Percentiles rank a stretch among this genome's conserved stretches.
These are phyloP conservation scores for Hamigera avellanea DNA, from an alignment of 495 filamentous ascomycete species.

Conservation along the genomic window DNA sequence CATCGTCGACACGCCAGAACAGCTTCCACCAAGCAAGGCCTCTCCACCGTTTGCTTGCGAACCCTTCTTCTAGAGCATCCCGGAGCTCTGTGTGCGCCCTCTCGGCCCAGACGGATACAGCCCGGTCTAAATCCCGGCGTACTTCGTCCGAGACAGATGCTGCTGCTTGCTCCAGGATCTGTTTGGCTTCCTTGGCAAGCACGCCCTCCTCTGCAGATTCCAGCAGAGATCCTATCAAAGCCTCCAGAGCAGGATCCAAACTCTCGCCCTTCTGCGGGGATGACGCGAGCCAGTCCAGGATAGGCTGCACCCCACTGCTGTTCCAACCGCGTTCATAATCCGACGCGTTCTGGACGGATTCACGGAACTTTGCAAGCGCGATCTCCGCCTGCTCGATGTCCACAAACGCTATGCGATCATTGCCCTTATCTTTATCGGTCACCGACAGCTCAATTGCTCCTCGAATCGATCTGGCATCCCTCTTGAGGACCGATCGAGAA, in stretches of 20 bases:
- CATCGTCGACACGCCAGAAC: constrained; percentile 88
- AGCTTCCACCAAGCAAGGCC: constrained; percentile 88
- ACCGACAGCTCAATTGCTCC: constrained; percentile 43
- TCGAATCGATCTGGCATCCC: constrained; percentile 34
- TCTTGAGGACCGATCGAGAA: constrained; percentile 21
- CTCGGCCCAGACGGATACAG: constrained; percentile 63
- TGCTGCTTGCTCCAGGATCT: constrained; percentile 19
- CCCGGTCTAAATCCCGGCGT: constrained; percentile 38
- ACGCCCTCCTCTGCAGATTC: constrained; percentile 45
- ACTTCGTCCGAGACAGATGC: constrained; percentile 28
- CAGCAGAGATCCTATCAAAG: constrained; percentile 56
- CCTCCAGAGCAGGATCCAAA: constrained; percentile 50
- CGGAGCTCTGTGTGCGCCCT: constrained; percentile 73
- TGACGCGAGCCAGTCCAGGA: constrained; percentile 57
- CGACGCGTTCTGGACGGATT: constrained; percentile 53
- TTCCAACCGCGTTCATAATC: constrained; percentile 66
- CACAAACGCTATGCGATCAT: constrained; percentile 31
- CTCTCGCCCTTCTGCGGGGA: constrained; percentile 29
- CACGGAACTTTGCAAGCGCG: constrained; percentile 53
- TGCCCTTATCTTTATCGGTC: constrained; percentile 16
- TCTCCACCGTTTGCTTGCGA: constrained; percentile 57
- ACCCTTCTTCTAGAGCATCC: constrained; percentile 61
- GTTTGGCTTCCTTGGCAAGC: constrained; percentile 32
- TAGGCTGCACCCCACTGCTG: constrained; percentile 49
- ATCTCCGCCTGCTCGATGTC: constrained; percentile 43